phyloP scores from a whole-genome alignment of 2,329 filamentous ascomycete genomes.

The Teratosphaeriaceae sp. region DNA sequence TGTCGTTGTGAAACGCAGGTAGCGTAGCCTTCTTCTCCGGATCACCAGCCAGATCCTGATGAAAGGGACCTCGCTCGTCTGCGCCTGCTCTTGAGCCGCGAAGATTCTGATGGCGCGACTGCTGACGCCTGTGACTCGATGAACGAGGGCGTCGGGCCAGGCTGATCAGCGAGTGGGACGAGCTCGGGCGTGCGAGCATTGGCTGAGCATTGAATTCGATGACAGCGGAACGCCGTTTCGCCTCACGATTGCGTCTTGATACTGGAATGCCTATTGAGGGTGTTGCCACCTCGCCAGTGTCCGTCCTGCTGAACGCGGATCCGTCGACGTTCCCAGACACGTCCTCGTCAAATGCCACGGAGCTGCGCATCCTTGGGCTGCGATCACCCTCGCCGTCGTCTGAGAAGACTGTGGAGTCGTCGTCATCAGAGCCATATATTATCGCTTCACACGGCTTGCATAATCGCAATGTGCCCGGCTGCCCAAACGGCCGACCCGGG shows the following conservation, averaged over 20 bases:
- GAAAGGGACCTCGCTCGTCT: slow-evolving; percentile 84
- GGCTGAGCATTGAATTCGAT: slow-evolving; percentile 84
- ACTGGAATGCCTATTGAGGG: slow-evolving; percentile 61
- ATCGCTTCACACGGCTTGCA: slow-evolving; percentile 90
- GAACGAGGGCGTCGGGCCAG: slow-evolving; percentile 66
- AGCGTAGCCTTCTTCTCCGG: slow-evolving; percentile 58
- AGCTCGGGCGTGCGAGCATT: slow-evolving; percentile 76
- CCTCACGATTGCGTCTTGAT: slow-evolving; percentile 61
- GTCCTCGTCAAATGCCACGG: slow-evolving; percentile 9
- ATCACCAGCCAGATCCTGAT: slow-evolving; percentile 65
- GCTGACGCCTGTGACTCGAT: slow-evolving; percentile 71
- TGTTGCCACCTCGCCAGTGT: slow-evolving; percentile 35
- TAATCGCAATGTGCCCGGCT: slow-evolving; percentile 75
- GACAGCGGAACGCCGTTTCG: slow-evolving; percentile 77
- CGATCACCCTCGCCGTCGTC: slow-evolving; percentile 52
- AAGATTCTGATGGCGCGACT: slow-evolving; percentile 79
- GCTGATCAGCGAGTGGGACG: slow-evolving; percentile 81
- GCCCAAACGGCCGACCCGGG: slow-evolving; percentile 78
- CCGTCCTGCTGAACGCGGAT: slow-evolving; percentile 17
- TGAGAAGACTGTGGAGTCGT: slow-evolving; percentile 85
- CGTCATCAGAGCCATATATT: slow-evolving; percentile 85
- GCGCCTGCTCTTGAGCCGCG: slow-evolving; percentile 64
- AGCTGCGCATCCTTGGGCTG: slow-evolving; percentile 15
- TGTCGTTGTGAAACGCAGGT: slow-evolving; percentile 95
- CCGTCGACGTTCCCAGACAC: slow-evolving; percentile 17